phyloP scores from a whole-genome alignment of 2,329 filamentous ascomycete species.

The Tolypocladium tropicale region DNA sequence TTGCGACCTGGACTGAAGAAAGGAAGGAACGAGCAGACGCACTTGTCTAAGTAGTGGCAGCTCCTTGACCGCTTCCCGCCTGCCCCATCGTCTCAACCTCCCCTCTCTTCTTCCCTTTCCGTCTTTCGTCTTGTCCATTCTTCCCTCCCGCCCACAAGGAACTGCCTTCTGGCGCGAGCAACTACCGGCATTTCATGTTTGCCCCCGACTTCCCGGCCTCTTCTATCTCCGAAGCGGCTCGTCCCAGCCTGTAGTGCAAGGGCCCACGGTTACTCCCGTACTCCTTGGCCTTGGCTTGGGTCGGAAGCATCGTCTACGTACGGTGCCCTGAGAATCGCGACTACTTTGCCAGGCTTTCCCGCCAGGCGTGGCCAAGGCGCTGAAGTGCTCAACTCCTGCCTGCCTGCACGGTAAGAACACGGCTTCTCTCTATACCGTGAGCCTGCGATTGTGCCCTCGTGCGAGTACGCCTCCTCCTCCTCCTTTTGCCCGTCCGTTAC shows the following conservation, averaged over 20 bases:
- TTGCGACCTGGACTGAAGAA: neutral
- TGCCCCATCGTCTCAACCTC: neutral
- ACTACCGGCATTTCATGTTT: neutral
- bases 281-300: neutral
- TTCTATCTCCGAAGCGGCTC: neutral
- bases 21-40: neutral
- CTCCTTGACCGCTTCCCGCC: neutral
- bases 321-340: neutral
- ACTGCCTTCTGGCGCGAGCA: neutral
- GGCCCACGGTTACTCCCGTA: neutral
- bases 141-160: neutral
- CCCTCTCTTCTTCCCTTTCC: neutral
- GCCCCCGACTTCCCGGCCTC: neutral
- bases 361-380: neutral
- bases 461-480: conserved; percentile 2
- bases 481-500: conserved; percentile 3
- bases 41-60: neutral
- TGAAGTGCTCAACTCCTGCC: neutral
- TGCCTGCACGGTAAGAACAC: neutral
- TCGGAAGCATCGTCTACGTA: no score
- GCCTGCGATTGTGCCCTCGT: neutral
- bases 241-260: neutral
- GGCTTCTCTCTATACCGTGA: neutral
- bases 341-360: neutral
- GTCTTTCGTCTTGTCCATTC: neutral